Evolutionary conservation across 2,329 filamentous ascomycete species (phyloP).

Genomic region (Elsinoe australis): DNA sequence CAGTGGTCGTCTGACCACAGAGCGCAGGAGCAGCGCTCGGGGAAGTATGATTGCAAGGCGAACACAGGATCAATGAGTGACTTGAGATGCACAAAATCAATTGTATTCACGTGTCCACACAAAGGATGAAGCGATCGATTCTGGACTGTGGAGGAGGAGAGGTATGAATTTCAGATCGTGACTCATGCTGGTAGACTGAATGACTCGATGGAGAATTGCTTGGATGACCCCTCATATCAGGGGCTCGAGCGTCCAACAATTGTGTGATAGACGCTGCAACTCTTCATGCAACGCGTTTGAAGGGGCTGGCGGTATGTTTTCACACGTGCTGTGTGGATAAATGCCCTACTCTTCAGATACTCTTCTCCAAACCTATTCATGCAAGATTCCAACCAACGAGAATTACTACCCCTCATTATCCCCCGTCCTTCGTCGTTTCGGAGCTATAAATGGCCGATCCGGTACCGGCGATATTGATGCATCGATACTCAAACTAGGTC

Average conservation of each 20-base stretch:
- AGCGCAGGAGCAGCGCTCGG: slow-evolving; percentile 34
- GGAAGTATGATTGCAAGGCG: slow-evolving; percentile 43
- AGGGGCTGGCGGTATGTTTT: too few relatives aligned
- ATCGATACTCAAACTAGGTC: not conserved
- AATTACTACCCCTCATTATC: slow-evolving; percentile 9
- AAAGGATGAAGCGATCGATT: too few relatives aligned
- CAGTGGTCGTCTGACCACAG: slow-evolving; percentile 19
- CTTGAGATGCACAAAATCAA: too few relatives aligned
- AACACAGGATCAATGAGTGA: not conserved
- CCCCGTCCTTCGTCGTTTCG: slow-evolving; percentile 13
- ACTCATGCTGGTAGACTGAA: slow-evolving; percentile 8
- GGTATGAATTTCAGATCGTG: slow-evolving; percentile 7
- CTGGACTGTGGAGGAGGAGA: too few relatives aligned
- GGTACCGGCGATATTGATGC: not conserved
- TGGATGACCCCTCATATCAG: not conserved
- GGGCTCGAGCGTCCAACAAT: too few relatives aligned
- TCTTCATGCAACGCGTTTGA: too few relatives aligned
- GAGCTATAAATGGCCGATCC: slow-evolving; percentile 8
- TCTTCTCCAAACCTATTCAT: too few relatives aligned
- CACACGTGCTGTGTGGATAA: too few relatives aligned
- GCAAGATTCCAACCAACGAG: not conserved
- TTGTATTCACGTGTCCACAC: too few relatives aligned
- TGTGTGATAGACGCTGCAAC: too few relatives aligned
- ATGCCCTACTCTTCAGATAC: too few relatives aligned
- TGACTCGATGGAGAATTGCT: slow-evolving; percentile 17